Evolutionary conservation across 345 rosid species (phyloP).

Genomic region (Acer saccharum): DNA sequence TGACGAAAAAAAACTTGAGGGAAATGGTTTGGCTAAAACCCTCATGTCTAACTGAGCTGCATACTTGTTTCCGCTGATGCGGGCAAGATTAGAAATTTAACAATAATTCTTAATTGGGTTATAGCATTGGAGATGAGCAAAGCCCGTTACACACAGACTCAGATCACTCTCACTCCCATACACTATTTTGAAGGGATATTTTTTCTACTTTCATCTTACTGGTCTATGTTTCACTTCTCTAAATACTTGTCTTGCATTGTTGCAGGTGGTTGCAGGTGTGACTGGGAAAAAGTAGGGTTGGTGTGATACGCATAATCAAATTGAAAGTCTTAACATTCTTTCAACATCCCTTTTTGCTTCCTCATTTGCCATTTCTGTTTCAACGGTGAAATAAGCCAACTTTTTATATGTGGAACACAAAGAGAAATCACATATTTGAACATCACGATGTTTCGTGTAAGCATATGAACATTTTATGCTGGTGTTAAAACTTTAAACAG

Average conservation of each 20-base stretch:
- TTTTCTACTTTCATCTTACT: not conserved
- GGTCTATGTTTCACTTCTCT: not conserved
- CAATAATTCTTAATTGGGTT: not conserved
- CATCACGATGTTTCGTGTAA: slow-evolving; percentile 12
- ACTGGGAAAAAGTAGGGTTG: slow-evolving; percentile 68
- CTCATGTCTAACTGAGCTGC: slow-evolving; percentile 1
- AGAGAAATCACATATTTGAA: slow-evolving; percentile 9
- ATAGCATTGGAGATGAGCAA: not conserved
- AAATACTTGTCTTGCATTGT: slow-evolving; percentile 12
- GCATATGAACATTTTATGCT: slow-evolving; percentile 15
- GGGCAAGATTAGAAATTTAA: not conserved
- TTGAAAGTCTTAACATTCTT: slow-evolving; percentile 3
- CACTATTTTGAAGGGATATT: not conserved
- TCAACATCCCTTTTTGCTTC: not conserved
- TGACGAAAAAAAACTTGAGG: not conserved
- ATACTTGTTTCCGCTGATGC: not conserved
- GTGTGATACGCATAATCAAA: slow-evolving; percentile 16
- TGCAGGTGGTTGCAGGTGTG: slow-evolving; percentile 85
- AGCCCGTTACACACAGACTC: not conserved
- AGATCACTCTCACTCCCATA: not conserved
- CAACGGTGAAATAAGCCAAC: slow-evolving; percentile 44
- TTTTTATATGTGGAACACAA: slow-evolving; percentile 12
- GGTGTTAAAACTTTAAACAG: not conserved
- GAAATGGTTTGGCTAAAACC: not conserved
- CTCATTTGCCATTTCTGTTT: slow-evolving; percentile 12